Base-by-base conservation (phyloP, 2,329 filamentous ascomycete genomes). In the Tolypocladium sp. region DNA sequence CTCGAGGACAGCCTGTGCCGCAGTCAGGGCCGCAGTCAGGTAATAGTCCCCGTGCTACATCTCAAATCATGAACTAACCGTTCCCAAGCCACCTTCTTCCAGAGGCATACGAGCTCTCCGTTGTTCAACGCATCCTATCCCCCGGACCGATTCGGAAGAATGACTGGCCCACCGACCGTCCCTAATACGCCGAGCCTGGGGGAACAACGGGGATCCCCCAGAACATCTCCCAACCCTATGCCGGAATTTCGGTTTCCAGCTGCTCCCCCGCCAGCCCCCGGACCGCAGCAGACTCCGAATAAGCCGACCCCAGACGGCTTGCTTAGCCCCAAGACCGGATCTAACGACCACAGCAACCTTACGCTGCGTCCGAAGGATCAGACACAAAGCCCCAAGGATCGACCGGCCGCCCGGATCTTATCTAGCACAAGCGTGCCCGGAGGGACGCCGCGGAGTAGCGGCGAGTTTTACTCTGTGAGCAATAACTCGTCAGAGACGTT, bases 401-500 rank as follows among this genome's bases (percentile, higher is more conserved):
- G 79, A 66, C 75, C 80, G 17, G 78, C 82, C 22, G 82, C 87
- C 6, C 80, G 88, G 56, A 85, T 96, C 57, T 79, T 96, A 57
- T 91, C 92, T 3, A 87, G 89, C 38, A 87, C 88, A 20, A 95
- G 90, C 66, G 79, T 89, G 64, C 83, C 68, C 61, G 85, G 84
- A 58, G 87, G 84, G 5, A 97, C 93, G 35, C 92, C 91, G 30
- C 82, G 94, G 66, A 96, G 91, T 63, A 99, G 94, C 70, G 90
- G 89, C 58, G 94, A 99, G 68, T 95, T 97, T 67, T 97, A 96
- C 72, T 92, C 92, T 1, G 77, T 93, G 71, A 97, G 93, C 76
- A 97, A 97, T 70, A 89, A 96, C 69, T 97, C 94, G 8, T 91
- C 89, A 20, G 94, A 99, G 72, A 99, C 94, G 3, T 72, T 97